Evolutionary conservation across 2,329 filamentous ascomycete species (phyloP).

Genomic region (Blastomyces percursus): DNA sequence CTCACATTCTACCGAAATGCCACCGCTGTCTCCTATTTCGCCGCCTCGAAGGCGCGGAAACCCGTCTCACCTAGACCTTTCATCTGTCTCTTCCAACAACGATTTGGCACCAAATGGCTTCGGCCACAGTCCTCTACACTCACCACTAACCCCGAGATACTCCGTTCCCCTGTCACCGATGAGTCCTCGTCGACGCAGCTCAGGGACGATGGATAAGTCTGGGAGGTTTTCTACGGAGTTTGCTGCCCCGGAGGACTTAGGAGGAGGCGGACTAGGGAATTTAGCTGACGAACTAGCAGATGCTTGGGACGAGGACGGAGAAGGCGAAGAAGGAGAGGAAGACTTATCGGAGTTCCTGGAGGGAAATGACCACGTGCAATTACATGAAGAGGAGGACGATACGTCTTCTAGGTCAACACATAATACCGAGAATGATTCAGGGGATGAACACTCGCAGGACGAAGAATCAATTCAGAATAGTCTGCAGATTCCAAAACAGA

Average conservation of each 20-base stretch:
- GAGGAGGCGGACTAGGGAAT: slow-evolving; percentile 45
- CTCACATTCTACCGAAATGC: slow-evolving; percentile 17
- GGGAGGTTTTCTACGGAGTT: slow-evolving; percentile 32
- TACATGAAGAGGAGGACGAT: slow-evolving; percentile 24
- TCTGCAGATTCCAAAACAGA: slow-evolving; percentile 26
- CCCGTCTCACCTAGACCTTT: slow-evolving; percentile 29
- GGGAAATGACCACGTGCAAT: slow-evolving; percentile 17
- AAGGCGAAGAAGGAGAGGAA: slow-evolving; percentile 35
- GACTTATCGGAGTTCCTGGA: slow-evolving; percentile 31
- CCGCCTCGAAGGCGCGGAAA: slow-evolving; percentile 29
- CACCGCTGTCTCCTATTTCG: slow-evolving; percentile 18
- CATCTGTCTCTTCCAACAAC: slow-evolving; percentile 25
- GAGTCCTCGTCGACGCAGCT: slow-evolving; percentile 27
- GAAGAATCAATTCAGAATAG: slow-evolving; percentile 6
- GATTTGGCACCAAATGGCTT: slow-evolving; percentile 24
- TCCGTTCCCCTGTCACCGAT: slow-evolving; percentile 32
- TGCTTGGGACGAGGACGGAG: slow-evolving; percentile 44
- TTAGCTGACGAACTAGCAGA: slow-evolving; percentile 54
- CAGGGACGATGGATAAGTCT: slow-evolving; percentile 27
- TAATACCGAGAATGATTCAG: slow-evolving; percentile 18
- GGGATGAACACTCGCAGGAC: slow-evolving; percentile 3
- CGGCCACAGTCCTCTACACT: slow-evolving; percentile 23
- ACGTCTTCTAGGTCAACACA: slow-evolving; percentile 19
- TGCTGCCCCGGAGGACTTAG: slow-evolving; percentile 22
- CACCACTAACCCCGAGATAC: slow-evolving; percentile 26